Conservation (phyloP, 768 basidiomycete species). For the Gautieria morchelliformis region DNA sequence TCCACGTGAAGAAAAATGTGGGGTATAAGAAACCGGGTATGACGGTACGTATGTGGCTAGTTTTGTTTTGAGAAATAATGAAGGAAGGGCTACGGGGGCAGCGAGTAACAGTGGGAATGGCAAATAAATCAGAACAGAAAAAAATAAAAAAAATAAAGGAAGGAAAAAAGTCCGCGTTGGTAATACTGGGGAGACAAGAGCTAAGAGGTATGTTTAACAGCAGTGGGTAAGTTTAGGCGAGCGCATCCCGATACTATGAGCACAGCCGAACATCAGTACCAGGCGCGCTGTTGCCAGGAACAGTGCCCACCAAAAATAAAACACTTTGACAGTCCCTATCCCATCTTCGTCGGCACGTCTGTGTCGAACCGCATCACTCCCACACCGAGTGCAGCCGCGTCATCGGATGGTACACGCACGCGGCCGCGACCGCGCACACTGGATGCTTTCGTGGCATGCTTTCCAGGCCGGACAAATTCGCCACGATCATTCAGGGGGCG, state of each 20-base stretch:
- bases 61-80: not conserved
- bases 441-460: not conserved
- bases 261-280: not conserved
- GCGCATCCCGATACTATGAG: not conserved
- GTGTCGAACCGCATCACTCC: constrained; percentile 3
- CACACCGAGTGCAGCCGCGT: not conserved
- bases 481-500: constrained; percentile 7
- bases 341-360: not conserved
- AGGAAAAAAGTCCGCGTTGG: not conserved
- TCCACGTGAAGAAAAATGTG: not conserved
- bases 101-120: not conserved
- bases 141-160: not conserved
- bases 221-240: not conserved
- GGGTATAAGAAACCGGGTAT: constrained; percentile 1
- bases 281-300: not conserved
- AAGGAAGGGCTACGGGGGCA: not conserved
- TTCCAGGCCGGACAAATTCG: constrained; percentile 7
- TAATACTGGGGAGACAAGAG: not conserved
- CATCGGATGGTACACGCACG: not conserved
- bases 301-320: not conserved
- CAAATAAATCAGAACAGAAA: not conserved
- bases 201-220: not conserved
- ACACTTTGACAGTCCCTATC: not conserved
- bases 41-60: not conserved
- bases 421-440: not conserved